These are phyloP conservation scores for Diaporthe nobilis DNA, from an alignment of 2,329 filamentous ascomycete genomes.

Conservation along the genomic window DNA sequence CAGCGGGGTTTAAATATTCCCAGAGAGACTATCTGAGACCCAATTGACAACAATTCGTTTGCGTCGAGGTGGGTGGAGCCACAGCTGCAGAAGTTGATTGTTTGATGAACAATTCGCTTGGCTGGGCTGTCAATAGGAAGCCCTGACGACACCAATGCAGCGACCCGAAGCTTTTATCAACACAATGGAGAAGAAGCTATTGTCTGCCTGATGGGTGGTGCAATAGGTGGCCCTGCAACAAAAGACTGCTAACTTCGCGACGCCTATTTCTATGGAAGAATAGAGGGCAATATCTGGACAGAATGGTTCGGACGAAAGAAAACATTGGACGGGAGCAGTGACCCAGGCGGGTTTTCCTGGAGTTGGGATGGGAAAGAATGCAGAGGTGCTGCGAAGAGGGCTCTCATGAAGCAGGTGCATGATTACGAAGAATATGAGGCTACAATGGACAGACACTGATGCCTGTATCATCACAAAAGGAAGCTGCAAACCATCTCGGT, in stretches of 20 bases:
- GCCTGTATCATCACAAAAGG: not conserved
- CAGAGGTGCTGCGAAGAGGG: not conserved
- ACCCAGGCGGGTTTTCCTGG: not conserved
- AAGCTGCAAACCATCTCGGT: not conserved
- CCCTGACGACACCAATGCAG: not conserved
- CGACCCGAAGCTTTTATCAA: not conserved
- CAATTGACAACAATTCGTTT: not conserved
- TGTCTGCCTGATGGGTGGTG: not conserved
- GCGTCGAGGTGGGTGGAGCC: not conserved
- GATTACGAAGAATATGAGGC: not conserved
- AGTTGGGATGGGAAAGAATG: too few species aligned
- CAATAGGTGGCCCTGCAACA: not conserved
- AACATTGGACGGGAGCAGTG: not conserved
- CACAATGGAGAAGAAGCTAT: not conserved
- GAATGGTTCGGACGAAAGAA: not conserved
- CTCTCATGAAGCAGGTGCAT: too few species aligned
- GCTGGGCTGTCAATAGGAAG: not conserved
- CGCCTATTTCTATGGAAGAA: too few species aligned
- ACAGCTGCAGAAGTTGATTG: not conserved
- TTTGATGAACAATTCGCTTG: not conserved
- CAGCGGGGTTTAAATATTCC: not conserved
- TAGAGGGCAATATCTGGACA: too few species aligned
- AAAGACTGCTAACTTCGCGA: too few species aligned
- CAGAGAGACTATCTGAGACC: not conserved
- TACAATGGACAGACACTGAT: not conserved